These are phyloP conservation scores for Eustoma russellianum DNA, from an alignment of 257 asterid genomes.

Conservation along the genomic window DNA sequence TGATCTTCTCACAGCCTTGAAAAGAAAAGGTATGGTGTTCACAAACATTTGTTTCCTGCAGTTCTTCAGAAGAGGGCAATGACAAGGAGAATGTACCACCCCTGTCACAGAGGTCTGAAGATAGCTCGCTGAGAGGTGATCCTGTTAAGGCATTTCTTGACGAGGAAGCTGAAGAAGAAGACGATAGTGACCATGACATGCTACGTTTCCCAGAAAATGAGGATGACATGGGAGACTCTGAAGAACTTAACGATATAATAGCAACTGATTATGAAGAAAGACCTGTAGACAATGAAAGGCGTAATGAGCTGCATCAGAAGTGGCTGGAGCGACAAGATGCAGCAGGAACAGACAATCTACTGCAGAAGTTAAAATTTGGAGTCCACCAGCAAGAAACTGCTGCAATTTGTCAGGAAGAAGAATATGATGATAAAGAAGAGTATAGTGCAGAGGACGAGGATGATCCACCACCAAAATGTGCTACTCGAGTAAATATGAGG, in stretches of 20 bases:
- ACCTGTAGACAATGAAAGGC: slow-evolving; percentile 48
- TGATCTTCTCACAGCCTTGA: background rate
- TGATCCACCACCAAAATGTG: slow-evolving; percentile 26
- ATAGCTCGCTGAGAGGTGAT: slow-evolving; percentile 45
- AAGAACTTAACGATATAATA: slow-evolving; percentile 73
- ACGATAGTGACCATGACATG: slow-evolving; percentile 68
- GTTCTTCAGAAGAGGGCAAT: slow-evolving; percentile 77
- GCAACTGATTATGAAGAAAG: slow-evolving; percentile 64
- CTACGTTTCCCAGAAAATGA: slow-evolving; percentile 46
- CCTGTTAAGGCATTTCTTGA: slow-evolving; percentile 70
- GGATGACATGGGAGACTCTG: slow-evolving; percentile 58
- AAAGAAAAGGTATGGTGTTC: background rate
- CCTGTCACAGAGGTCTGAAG: slow-evolving; percentile 18
- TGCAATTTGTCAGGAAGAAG: slow-evolving; percentile 34
- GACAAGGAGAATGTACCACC: slow-evolving; percentile 61
- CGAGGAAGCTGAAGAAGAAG: slow-evolving; percentile 97
- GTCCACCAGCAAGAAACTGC: slow-evolving; percentile 33
- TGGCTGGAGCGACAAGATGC: slow-evolving; percentile 99
- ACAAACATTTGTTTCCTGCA: slow-evolving; percentile 21
- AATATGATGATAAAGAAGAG: slow-evolving; percentile 44
- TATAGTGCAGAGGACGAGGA: slow-evolving; percentile 30
- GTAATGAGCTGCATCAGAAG: slow-evolving; percentile 85
- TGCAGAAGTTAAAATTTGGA: slow-evolving; percentile 62
- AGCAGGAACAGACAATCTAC: slow-evolving; percentile 77
- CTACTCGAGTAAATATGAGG: slow-evolving; percentile 36